A percentile compares a stretch with the other conserved stretches of the same genome.
Conservation (phyloP, 495 filamentous ascomycete species). For the Talaromyces trachyspermus region DNA sequence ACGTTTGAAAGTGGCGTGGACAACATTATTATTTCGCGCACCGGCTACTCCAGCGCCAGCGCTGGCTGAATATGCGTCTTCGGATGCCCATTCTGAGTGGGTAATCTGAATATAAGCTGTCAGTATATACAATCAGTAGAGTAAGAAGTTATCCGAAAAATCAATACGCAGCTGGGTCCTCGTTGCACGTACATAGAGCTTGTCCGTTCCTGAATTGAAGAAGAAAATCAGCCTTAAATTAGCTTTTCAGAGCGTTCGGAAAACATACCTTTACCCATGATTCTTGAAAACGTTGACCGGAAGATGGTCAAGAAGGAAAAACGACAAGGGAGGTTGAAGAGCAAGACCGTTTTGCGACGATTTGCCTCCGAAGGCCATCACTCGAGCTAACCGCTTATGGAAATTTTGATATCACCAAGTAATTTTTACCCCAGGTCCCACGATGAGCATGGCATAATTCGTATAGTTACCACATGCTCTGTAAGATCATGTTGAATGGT, state of each 20-base stretch:
- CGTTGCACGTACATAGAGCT: constrained; percentile 69
- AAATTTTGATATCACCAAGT: neutral
- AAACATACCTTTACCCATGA: constrained; percentile 53
- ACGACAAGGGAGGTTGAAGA: neutral
- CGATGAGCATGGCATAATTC: too few relatives aligned
- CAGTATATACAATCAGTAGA: too few relatives aligned
- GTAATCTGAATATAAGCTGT: constrained; percentile 56
- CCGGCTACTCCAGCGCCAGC: constrained; percentile 58
- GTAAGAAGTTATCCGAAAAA: too few relatives aligned
- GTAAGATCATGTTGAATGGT: too few relatives aligned
- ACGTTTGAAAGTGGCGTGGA: constrained; percentile 66
- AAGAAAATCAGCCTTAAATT: constrained; percentile 6
- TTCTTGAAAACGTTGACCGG: constrained; percentile 2
- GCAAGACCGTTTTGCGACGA: too few relatives aligned
- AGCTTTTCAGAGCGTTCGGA: constrained; percentile 6
- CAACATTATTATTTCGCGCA: constrained; percentile 38
- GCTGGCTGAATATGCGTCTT: constrained; percentile 73
- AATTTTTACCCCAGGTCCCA: neutral
- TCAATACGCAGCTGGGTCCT: too few relatives aligned
- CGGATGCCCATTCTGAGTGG: constrained; percentile 91
- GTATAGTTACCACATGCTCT: too few relatives aligned
- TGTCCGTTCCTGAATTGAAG: constrained; percentile 50
- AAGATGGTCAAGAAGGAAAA: neutral
- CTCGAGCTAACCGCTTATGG: constrained; percentile 3
- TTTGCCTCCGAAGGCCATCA: too few relatives aligned